phyloP scores from a whole-genome alignment of 441 rosid genomes.

The Caryocar brasiliense region DNA sequence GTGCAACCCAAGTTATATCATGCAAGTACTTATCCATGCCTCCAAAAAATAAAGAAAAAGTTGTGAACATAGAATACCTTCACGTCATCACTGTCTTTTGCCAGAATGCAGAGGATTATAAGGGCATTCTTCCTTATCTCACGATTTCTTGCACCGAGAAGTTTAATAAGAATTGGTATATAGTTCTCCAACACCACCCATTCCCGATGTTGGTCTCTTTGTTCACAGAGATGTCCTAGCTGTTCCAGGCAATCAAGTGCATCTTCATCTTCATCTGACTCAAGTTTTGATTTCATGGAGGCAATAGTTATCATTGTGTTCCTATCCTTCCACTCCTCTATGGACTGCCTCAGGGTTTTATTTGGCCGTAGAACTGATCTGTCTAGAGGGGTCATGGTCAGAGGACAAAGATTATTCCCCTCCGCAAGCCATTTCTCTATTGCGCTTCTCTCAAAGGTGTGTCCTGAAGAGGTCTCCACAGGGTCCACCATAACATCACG shows the following conservation, averaged over 20 bases:
- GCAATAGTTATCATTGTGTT: slow-evolving; percentile 56
- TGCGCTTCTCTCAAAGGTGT: slow-evolving; percentile 61
- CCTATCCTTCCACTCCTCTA: slow-evolving; percentile 69
- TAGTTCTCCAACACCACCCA: slow-evolving; percentile 60
- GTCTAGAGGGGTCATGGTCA: slow-evolving; percentile 38
- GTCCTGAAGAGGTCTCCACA: slow-evolving; percentile 67
- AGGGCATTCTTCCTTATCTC: slow-evolving; percentile 36
- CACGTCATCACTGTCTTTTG: slow-evolving; percentile 41
- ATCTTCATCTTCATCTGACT: slow-evolving; percentile 34
- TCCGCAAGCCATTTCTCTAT: slow-evolving; percentile 57
- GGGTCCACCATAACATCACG: slow-evolving; percentile 58
- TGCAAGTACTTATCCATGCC: too few species aligned
- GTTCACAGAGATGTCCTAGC: slow-evolving; percentile 45
- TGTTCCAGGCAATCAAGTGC: slow-evolving; percentile 34
- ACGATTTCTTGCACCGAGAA: slow-evolving; percentile 33
- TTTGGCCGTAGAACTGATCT: slow-evolving; percentile 50
- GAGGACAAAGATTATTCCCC: slow-evolving; percentile 47
- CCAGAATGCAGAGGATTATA: slow-evolving; percentile 34
- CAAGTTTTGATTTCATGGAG: slow-evolving; percentile 42
- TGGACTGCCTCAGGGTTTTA: slow-evolving; percentile 53
- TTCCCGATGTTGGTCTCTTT: slow-evolving; percentile 45
- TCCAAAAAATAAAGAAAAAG: neutral
- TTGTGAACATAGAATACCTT: slow-evolving; percentile 29
- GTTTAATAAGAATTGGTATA: slow-evolving; percentile 33
- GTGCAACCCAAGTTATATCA: too few species aligned